Conservation (phyloP, 805 yeast genomes). For the Ogataea parapolymorpha region DNA sequence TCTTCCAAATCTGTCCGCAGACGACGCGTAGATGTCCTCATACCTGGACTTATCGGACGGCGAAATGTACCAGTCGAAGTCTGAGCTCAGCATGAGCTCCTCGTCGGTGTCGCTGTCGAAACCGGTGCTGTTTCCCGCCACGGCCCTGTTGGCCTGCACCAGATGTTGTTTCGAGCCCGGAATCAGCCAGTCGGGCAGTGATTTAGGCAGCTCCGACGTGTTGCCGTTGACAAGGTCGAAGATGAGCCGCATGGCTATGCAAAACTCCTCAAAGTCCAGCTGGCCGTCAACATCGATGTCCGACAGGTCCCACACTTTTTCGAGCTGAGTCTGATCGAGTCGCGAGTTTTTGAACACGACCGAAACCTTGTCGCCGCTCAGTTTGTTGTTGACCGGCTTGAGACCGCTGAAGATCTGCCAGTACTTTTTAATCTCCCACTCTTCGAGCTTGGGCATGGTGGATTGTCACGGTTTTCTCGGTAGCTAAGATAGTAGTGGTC, state of each 20-base stretch:
- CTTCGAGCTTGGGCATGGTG: conserved; percentile 66
- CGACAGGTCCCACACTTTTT: conserved; percentile 84
- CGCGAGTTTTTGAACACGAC: conserved; percentile 88
- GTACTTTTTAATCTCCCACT: conserved; percentile 94
- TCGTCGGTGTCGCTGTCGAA: conserved; percentile 57
- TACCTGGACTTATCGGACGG: conserved; percentile 80
- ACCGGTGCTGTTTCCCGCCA: conserved; percentile 31
- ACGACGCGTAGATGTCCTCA: conserved; percentile 70
- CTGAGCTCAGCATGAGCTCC: conserved; percentile 54
- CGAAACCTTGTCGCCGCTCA: conserved; percentile 80
- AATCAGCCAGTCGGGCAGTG: conserved; percentile 86
- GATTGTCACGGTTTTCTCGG: too few relatives aligned
- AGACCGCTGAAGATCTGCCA: conserved; percentile 97
- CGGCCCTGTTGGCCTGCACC: conserved; percentile 78
- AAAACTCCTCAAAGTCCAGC: conserved; percentile 95
- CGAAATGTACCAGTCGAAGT: conserved; percentile 95
- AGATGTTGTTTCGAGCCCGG: conserved; percentile 87
- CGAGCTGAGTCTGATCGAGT: conserved; percentile 70
- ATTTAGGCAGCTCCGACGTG: conserved; percentile 54
- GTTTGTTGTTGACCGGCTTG: conserved; percentile 72
- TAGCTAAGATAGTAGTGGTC: too few relatives aligned
- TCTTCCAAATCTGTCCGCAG: conserved; percentile 77
- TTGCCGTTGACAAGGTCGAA: conserved; percentile 85
- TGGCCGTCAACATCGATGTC: conserved; percentile 92
- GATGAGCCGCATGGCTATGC: conserved; percentile 93